A percentile compares a stretch with the other conserved stretches of the same genome.
These are phyloP conservation scores for Drechslera avenae DNA, from an alignment of 2,329 filamentous ascomycete species.

Conservation along the genomic window DNA sequence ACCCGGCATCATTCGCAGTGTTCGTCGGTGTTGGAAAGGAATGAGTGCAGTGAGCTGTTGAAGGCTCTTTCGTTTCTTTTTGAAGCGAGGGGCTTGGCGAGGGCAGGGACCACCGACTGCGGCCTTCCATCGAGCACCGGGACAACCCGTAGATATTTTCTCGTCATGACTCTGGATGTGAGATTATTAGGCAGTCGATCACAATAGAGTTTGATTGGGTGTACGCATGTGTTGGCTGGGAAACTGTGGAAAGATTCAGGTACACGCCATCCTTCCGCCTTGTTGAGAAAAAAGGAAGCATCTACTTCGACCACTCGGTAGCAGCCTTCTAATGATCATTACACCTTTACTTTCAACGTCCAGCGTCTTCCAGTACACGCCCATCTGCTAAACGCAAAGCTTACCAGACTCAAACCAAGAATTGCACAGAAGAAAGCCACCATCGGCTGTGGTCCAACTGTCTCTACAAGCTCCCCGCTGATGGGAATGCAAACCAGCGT, in stretches of 20 bases:
- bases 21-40: background rate
- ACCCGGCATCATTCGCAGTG: too few relatives aligned
- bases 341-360: conserved; percentile 32
- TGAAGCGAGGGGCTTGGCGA: conserved; percentile 11
- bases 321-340: too few relatives aligned
- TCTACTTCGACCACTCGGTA: too few relatives aligned
- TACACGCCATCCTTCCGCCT: too few relatives aligned
- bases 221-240: too few relatives aligned
- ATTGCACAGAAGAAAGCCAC: conserved; percentile 44
- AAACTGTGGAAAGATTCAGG: too few relatives aligned
- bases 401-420: conserved; percentile 37
- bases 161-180: too few relatives aligned
- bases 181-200: too few relatives aligned
- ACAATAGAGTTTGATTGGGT: too few relatives aligned
- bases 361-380: conserved; percentile 43
- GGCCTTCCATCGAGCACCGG: too few relatives aligned
- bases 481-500: conserved; percentile 45
- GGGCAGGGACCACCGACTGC: conserved; percentile 5
- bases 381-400: conserved; percentile 44
- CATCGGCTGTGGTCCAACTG: conserved; percentile 41
- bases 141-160: too few relatives aligned
- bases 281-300: background rate
- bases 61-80: background rate
- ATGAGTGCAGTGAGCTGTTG: background rate
- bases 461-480: conserved; percentile 43